Conservation (phyloP, 1,284 basidiomycete genomes). For the Amylostereum areolatum region DNA sequence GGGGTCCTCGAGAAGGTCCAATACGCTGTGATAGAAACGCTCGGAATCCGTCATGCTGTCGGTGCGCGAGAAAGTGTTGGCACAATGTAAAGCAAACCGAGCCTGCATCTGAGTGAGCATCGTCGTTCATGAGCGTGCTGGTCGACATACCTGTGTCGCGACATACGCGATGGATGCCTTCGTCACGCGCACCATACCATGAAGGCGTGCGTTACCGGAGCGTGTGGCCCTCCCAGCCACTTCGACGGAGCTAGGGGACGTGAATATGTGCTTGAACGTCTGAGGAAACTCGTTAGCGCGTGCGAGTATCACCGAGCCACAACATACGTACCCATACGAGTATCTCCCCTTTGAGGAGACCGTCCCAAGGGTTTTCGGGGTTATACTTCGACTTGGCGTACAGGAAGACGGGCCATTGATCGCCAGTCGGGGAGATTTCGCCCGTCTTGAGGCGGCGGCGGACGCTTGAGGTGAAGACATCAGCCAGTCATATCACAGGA, state of each 20-base stretch:
- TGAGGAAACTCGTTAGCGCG: background rate
- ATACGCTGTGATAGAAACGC: conserved; percentile 3
- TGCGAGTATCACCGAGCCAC: background rate
- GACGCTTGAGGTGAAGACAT: background rate
- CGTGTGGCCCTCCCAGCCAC: conserved; percentile 11
- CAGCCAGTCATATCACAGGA: too few species aligned
- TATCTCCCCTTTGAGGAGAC: conserved; percentile 5
- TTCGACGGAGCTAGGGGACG: conserved; percentile 11
- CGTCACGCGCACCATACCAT: too few species aligned
- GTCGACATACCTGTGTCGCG: too few species aligned
- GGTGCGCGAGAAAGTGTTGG: conserved; percentile 4
- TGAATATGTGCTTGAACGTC: conserved; percentile 13
- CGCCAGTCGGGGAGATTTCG: conserved; percentile 3
- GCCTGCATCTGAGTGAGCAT: too few species aligned
- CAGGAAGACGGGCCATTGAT: conserved; percentile 9
- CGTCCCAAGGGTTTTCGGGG: conserved; percentile 11
- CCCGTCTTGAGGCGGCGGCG: conserved; percentile 2
- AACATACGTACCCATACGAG: conserved; percentile 8
- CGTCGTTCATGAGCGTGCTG: too few species aligned
- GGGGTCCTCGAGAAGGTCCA: conserved; percentile 19
- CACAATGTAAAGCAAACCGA: conserved; percentile 7
- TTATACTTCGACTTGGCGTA: conserved; percentile 5
- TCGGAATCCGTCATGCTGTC: conserved; percentile 8
- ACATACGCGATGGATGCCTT: too few species aligned
- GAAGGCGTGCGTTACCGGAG: conserved; percentile 13